Conservation (phyloP, 2,329 filamentous ascomycete species). For the Phialophora verrucosa region DNA sequence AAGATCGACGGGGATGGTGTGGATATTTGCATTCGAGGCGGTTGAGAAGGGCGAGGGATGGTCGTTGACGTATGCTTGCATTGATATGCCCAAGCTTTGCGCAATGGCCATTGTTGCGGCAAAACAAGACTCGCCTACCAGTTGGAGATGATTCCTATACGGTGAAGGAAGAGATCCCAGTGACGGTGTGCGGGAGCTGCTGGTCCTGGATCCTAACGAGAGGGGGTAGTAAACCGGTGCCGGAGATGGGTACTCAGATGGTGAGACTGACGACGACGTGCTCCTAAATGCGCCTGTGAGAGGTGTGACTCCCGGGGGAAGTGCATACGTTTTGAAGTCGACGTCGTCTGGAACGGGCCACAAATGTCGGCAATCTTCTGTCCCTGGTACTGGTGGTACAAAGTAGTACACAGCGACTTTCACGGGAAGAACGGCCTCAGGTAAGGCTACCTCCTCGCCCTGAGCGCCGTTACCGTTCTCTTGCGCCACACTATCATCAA, state of each 20-base stretch:
- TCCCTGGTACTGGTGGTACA: slow-evolving; percentile 21
- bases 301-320: slow-evolving; percentile 14
- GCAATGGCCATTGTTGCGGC: slow-evolving; percentile 32
- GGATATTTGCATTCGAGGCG: slow-evolving; percentile 23
- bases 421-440: slow-evolving; percentile 24
- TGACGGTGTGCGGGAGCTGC: slow-evolving; percentile 8
- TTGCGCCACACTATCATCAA: background rate
- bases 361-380: slow-evolving; percentile 24
- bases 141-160: slow-evolving; percentile 31
- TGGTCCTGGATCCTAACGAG: background rate
- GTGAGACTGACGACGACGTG: background rate
- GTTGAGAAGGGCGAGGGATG: slow-evolving; percentile 33
- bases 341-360: slow-evolving; percentile 25
- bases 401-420: slow-evolving; percentile 26
- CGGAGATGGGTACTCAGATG: background rate
- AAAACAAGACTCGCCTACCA: slow-evolving; percentile 34
- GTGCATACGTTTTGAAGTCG: slow-evolving; percentile 24
- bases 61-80: slow-evolving; percentile 33
- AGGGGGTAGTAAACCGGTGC: background rate
- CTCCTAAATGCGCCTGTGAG: background rate
- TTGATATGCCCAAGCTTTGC: slow-evolving; percentile 25
- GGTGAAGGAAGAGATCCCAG: slow-evolving; percentile 25
- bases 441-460: background rate
- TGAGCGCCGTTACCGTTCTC: background rate
- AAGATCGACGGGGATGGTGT: slow-evolving; percentile 26